Base-by-base conservation (phyloP, 495 filamentous ascomycete species). In the Penicillium parvum region DNA sequence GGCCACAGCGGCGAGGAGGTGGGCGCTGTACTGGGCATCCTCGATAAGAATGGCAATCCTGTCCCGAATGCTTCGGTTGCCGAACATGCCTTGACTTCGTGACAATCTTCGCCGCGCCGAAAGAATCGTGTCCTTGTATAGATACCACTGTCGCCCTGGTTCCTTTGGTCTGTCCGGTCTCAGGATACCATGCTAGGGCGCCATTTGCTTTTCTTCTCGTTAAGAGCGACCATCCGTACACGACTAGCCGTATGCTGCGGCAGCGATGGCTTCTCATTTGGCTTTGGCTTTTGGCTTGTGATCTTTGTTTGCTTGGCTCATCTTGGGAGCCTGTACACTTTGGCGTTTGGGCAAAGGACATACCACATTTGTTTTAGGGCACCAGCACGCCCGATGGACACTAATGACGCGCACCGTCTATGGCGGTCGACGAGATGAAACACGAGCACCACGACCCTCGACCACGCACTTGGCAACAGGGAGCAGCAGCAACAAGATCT, bases 1-100 rank as follows among this genome's bases (percentile, higher is more conserved):
- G 68, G 68, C 21, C 63, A 68, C 19, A 67, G 47, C 37, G 51
- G 58, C 10, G 52, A 58, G 32, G 57, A 63, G 33, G 59, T 65
- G 34, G 50, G 53, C 30, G 53, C 60, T 16, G 54, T 50, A 10
- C 23, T 65, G 42, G 58, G 58, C 1, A 60, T 64, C 15, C 45
- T 68, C 33, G 64, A 65, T 28, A 50, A 52, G 5, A 43, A 55
- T 27, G 47, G 36, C 7, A 56, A 50, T 18, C 26, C 48, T 3
- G 48, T 57, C 18, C 35, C 53, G 1, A 20, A 49, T 16, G 23
- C 29, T 4, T 57, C 52, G 11, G 17, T 43, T 10, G 46, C 55
- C 23, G 42, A 60, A 15, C 40, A 35, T 15, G 49, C 44, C 5
- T 17, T 57, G 32, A n/a, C 38, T 20, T 52, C 43, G 14, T 52